phyloP scores from a whole-genome alignment of 139 green algal species.

The Marvania coccoides region DNA sequence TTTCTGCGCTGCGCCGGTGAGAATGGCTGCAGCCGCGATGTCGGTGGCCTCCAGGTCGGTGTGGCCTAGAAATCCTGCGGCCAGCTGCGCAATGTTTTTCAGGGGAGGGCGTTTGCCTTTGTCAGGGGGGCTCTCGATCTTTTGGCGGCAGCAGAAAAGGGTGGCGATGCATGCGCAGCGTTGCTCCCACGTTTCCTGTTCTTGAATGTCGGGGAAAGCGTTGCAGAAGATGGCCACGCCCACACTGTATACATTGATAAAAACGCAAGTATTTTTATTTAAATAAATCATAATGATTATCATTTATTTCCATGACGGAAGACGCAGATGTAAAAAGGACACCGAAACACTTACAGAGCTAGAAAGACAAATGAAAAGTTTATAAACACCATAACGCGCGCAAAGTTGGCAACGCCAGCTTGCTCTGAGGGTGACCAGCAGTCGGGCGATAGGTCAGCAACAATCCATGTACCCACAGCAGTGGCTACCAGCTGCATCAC shows the following conservation, averaged over 20 bases:
- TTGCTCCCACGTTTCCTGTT: slow-evolving; percentile 21
- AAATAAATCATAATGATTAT: not conserved
- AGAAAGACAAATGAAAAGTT: slow-evolving; percentile 23
- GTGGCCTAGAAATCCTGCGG: slow-evolving; percentile 24
- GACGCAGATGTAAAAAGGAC: not conserved
- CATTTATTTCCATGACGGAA: not conserved
- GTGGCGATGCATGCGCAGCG: slow-evolving; percentile 24
- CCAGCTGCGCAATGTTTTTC: slow-evolving; percentile 34
- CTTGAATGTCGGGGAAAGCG: slow-evolving; percentile 10
- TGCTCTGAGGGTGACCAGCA: not conserved
- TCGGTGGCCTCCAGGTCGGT: slow-evolving; percentile 35
- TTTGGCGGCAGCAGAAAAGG: slow-evolving; percentile 26
- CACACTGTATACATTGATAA: slow-evolving; percentile 22
- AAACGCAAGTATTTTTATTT: no score
- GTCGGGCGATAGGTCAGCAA: not conserved
- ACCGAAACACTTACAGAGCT: slow-evolving; percentile 5
- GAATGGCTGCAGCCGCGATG: slow-evolving; percentile 24
- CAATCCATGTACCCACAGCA: not conserved
- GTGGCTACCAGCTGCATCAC: not conserved
- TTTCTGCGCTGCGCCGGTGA: slow-evolving; percentile 30
- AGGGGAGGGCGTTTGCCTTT: slow-evolving; percentile 25
- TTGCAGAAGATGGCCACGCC: slow-evolving; percentile 34
- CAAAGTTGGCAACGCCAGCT: slow-evolving; percentile 5
- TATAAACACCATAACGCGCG: slow-evolving; percentile 15
- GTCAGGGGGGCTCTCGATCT: slow-evolving; percentile 10